A percentile compares a stretch with the other conserved stretches of the same genome.
phyloP scores from a whole-genome alignment of 2,329 filamentous ascomycete genomes.

The Lachnellula occidentalis region DNA sequence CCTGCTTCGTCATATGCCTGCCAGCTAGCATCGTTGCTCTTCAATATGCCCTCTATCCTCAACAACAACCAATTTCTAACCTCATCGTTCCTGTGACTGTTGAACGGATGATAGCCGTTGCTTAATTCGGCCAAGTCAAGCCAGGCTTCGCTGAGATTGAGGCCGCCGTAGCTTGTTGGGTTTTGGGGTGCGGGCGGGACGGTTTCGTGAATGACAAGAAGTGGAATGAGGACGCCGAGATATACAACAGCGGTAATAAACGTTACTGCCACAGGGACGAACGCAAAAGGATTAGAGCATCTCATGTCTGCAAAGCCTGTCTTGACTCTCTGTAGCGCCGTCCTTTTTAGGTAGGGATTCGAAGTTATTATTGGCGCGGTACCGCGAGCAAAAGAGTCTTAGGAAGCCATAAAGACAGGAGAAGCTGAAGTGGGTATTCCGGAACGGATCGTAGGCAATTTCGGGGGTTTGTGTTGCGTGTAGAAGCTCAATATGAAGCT shows the following conservation, averaged over 20 bases:
- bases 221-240: slow-evolving; percentile 66
- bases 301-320: slow-evolving; percentile 20
- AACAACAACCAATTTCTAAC: slow-evolving; percentile 71
- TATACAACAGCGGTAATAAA: slow-evolving; percentile 74
- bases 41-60: slow-evolving; percentile 65
- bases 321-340: not conserved
- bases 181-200: slow-evolving; percentile 61
- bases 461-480: not conserved
- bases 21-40: slow-evolving; percentile 50
- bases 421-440: not conserved
- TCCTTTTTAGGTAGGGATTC: not conserved
- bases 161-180: slow-evolving; percentile 50
- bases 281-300: slow-evolving; percentile 58
- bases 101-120: slow-evolving; percentile 77
- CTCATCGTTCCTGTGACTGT: slow-evolving; percentile 75
- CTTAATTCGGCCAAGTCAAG: slow-evolving; percentile 72
- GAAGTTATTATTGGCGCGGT: not conserved
- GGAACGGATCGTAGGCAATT: not conserved
- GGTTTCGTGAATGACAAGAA: slow-evolving; percentile 69
- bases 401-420: not conserved
- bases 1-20: slow-evolving; percentile 32
- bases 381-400: not conserved
- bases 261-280: slow-evolving; percentile 75
- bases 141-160: slow-evolving; percentile 86
- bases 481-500: too few species aligned